phyloP scores from a whole-genome alignment of 352 stramenopile genomes.

The Nothophytophthora sp. region DNA sequence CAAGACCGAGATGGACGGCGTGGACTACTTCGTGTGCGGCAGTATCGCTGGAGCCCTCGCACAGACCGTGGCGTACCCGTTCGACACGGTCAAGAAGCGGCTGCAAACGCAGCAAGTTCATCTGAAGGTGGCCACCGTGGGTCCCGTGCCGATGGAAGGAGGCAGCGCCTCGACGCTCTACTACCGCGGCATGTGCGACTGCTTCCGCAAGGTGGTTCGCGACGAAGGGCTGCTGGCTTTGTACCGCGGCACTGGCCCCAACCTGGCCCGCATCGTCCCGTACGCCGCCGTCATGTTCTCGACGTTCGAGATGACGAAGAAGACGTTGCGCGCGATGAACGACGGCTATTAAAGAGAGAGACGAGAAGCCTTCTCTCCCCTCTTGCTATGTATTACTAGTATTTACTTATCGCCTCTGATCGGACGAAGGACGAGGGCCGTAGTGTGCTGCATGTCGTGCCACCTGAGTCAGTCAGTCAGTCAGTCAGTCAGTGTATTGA shows the following conservation, averaged over 20 bases:
- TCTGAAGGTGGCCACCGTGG: constrained; percentile 18
- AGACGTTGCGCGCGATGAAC: constrained; percentile 47
- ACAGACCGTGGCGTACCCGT: constrained; percentile 86
- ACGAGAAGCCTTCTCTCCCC: constrained; percentile 26
- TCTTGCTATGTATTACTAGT: constrained; percentile 44
- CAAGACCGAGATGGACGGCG: constrained; percentile 65
- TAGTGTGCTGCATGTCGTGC: constrained; percentile 31
- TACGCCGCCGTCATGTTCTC: constrained; percentile 87
- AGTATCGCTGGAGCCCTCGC: constrained; percentile 69
- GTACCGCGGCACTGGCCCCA: constrained; percentile 79
- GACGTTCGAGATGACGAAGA: constrained; percentile 82
- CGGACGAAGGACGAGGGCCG: constrained; percentile 14
- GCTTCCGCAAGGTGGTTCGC: constrained; percentile 68
- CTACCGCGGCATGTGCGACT: constrained; percentile 78
- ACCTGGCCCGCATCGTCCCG: constrained; percentile 77
- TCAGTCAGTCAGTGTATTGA: constrained; percentile 27
- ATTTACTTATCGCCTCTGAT: constrained; percentile 21
- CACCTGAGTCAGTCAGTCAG: constrained; percentile 24
- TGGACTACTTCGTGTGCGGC: constrained; percentile 82
- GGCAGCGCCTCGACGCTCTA: constrained; percentile 26
- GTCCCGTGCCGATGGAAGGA: constrained; percentile 19
- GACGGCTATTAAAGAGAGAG: constrained; percentile 23
- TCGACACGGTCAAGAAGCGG: constrained; percentile 85
- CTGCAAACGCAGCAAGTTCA: constrained; percentile 59
- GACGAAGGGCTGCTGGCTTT: constrained; percentile 70